Percentiles rank a stretch among this genome's conserved stretches.
These are phyloP conservation scores for Leccinum obscurum DNA, from an alignment of 768 basidiomycete species.

Conservation along the genomic window DNA sequence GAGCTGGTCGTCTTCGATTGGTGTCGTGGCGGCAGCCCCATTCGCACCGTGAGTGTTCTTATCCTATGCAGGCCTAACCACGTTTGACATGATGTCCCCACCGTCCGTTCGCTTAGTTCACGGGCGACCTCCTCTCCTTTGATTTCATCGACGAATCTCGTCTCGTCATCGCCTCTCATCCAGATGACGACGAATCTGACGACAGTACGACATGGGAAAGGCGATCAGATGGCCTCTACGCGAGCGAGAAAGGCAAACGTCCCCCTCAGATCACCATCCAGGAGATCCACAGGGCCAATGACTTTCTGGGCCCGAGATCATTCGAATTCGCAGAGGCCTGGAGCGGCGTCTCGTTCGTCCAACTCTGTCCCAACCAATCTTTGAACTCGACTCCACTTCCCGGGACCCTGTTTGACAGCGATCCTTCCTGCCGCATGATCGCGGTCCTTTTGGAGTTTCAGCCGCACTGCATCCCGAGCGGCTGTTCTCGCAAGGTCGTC, in stretches of 20 bases:
- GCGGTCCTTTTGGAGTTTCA: conserved; percentile 45
- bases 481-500: conserved; percentile 43
- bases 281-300: conserved; percentile 19
- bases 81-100: neutral
- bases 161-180: conserved; percentile 29
- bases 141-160: conserved; percentile 30
- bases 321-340: conserved; percentile 60
- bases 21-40: conserved; percentile 27
- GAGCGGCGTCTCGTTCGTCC: conserved; percentile 43
- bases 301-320: conserved; percentile 19
- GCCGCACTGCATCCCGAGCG: conserved; percentile 35
- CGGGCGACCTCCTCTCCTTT: conserved; percentile 33
- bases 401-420: conserved; percentile 56
- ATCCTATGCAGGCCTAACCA: neutral
- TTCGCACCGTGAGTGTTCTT: conserved; percentile 27
- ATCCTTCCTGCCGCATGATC: conserved; percentile 51
- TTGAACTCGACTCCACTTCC: conserved; percentile 38
- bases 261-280: conserved; percentile 30
- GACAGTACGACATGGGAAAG: conserved; percentile 32
- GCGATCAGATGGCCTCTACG: conserved; percentile 33
- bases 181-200: conserved; percentile 35
- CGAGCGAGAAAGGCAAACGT: conserved; percentile 31
- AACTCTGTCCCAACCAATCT: conserved; percentile 49
- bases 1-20: conserved; percentile 33
- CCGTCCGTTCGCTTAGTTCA: conserved; percentile 16